A percentile compares a stretch with the other conserved stretches of the same genome.
These are phyloP conservation scores for Syzygium jambos DNA, from an alignment of 345 rosid genomes.

Conservation along the genomic window DNA sequence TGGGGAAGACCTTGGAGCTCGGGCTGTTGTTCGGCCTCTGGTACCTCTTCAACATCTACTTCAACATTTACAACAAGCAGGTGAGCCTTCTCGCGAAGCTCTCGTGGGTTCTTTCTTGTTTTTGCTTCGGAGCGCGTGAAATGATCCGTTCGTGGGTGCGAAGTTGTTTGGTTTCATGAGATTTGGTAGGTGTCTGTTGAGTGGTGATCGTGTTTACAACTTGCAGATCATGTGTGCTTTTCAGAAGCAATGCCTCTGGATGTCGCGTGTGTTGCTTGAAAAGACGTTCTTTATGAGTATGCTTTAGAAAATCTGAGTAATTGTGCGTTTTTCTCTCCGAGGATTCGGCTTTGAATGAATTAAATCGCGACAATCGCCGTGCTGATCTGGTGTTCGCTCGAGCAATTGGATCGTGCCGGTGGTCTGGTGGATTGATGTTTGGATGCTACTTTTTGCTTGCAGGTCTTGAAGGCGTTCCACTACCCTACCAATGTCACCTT, in stretches of 20 bases:
- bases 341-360: neutral
- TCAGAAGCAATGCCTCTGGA: neutral
- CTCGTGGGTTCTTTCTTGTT: neutral
- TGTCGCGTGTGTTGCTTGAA: neutral
- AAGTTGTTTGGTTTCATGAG: neutral
- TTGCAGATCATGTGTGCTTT: neutral
- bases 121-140: neutral
- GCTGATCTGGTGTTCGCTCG: neutral
- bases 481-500: slow-evolving; percentile 28
- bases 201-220: neutral
- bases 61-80: slow-evolving; percentile 99
- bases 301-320: neutral
- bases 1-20: slow-evolving; percentile 49
- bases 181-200: neutral
- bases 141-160: neutral
- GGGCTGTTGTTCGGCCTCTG: slow-evolving; percentile 77
- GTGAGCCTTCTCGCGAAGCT: slow-evolving; percentile 13
- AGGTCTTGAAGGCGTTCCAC: slow-evolving; percentile 42
- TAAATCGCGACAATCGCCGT: neutral
- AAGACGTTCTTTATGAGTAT: neutral
- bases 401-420: neutral
- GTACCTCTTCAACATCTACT: slow-evolving; percentile 92
- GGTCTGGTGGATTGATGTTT: neutral
- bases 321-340: neutral
- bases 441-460: neutral